Conservation (phyloP, 106 monocot species). For the Platanthera zijinensis region DNA sequence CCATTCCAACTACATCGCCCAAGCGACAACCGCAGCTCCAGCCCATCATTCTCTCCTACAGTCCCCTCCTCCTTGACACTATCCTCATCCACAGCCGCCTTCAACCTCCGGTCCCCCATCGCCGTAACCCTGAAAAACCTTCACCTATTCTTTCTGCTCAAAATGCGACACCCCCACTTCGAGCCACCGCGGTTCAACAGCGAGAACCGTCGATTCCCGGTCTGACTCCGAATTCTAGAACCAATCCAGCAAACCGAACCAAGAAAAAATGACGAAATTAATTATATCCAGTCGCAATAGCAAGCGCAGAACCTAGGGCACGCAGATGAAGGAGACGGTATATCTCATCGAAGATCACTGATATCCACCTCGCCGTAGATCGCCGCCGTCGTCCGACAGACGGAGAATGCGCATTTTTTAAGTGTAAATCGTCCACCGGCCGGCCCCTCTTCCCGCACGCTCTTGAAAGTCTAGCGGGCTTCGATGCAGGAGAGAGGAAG, state of each 20-base stretch:
- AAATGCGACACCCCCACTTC: not conserved
- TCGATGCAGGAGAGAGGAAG: not conserved
- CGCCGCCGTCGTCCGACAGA: not conserved
- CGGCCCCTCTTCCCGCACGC: constrained; percentile 1
- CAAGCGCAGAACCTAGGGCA: not conserved
- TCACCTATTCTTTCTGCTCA: not conserved
- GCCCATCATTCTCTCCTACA: not conserved
- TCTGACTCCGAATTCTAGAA: constrained; percentile 4
- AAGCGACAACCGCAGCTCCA: constrained; percentile 2
- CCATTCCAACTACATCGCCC: constrained; percentile 1
- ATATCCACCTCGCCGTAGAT: not conserved
- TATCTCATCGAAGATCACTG: not conserved
- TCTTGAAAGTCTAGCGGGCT: not conserved
- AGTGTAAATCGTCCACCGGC: not conserved
- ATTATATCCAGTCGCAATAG: not conserved
- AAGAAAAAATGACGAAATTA: constrained; percentile 1
- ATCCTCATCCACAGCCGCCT: not conserved
- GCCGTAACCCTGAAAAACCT: not conserved
- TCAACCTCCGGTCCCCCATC: constrained; percentile 6
- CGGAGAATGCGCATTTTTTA: not conserved
- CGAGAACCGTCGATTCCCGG: not conserved
- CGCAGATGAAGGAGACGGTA: not conserved
- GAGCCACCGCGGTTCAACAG: not conserved
- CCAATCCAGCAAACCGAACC: not conserved
- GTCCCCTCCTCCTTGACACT: not conserved